Evolutionary conservation across 2,329 filamentous ascomycete genomes (phyloP).

Genomic region (Aspergillus pseudonomiae): DNA sequence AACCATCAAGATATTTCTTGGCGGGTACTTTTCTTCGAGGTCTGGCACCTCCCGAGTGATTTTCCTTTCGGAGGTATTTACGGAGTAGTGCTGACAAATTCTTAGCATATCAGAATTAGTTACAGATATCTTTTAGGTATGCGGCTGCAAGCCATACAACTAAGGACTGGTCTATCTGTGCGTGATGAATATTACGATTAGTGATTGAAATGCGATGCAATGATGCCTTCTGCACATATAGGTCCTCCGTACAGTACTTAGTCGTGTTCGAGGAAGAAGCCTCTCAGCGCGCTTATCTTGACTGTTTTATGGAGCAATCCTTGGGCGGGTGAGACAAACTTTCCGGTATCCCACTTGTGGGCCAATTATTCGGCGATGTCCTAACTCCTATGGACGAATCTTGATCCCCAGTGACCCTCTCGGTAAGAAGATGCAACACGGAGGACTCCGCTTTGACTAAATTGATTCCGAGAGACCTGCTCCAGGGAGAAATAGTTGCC

Average conservation of each 20-base stretch:
- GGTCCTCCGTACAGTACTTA: not conserved
- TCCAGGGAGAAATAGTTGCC: not conserved
- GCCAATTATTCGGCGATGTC: conserved; percentile 13
- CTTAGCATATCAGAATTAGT: not conserved
- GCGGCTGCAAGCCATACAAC: not conserved
- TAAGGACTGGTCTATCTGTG: not conserved
- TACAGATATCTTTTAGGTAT: not conserved
- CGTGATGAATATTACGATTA: not conserved
- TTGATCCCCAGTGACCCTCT: conserved; percentile 4
- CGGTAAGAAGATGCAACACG: conserved; percentile 12
- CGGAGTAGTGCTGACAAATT: conserved; percentile 1
- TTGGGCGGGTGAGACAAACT: conserved; percentile 9
- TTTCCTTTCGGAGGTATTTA: not conserved
- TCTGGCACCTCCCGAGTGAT: not conserved
- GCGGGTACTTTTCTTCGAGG: not conserved
- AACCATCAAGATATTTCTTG: conserved; percentile 6
- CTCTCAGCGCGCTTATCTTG: conserved; percentile 1
- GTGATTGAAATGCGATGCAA: not conserved
- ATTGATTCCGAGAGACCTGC: not conserved
- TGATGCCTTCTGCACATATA: not conserved
- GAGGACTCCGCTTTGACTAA: conserved; percentile 13
- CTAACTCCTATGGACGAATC: conserved; percentile 3
- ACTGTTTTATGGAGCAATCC: not conserved
- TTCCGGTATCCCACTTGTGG: conserved; percentile 5
- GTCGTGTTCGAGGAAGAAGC: not conserved